A percentile compares a stretch with the other conserved stretches of the same genome.
These are phyloP conservation scores for Microthlaspi erraticum DNA, from an alignment of 345 rosid species.

Conservation along the genomic window DNA sequence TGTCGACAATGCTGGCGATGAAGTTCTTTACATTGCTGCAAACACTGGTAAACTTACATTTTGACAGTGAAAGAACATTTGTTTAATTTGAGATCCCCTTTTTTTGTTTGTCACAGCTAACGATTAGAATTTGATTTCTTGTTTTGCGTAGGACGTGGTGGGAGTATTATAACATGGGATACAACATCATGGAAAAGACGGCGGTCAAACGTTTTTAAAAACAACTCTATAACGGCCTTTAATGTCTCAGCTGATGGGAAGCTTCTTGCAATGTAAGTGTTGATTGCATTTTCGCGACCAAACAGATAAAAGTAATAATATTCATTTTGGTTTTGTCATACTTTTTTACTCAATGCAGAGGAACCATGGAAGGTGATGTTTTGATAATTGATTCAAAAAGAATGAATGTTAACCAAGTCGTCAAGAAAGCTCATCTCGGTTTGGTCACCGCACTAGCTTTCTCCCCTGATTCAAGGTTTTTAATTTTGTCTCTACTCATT, in stretches of 20 bases:
- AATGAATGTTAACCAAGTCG: constrained; percentile 51
- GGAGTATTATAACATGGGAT: constrained; percentile 73
- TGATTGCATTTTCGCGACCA: neutral
- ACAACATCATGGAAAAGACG: constrained; percentile 70
- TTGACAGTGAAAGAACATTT: constrained; percentile 12
- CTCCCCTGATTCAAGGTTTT: constrained; percentile 91
- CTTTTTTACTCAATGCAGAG: constrained; percentile 51
- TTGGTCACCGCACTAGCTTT: constrained; percentile 80
- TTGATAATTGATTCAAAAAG: constrained; percentile 57
- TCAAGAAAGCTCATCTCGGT: constrained; percentile 84
- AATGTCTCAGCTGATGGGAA: constrained; percentile 85
- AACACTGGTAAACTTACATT: constrained; percentile 60
- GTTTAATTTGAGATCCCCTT: neutral
- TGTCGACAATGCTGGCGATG: constrained; percentile 50
- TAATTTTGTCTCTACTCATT: constrained; percentile 5
- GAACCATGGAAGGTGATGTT: constrained; percentile 74
- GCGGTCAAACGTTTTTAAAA: constrained; percentile 57
- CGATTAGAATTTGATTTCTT: neutral
- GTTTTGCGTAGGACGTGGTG: constrained; percentile 60
- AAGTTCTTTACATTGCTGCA: constrained; percentile 71
- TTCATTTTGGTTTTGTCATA: neutral
- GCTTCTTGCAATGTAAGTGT: constrained; percentile 69
- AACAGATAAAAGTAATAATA: neutral
- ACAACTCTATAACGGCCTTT: constrained; percentile 65
- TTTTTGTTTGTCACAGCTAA: neutral